Conservation (phyloP, 1,284 basidiomycete species). For the Cutaneotrichosporon cyanovorans region DNA sequence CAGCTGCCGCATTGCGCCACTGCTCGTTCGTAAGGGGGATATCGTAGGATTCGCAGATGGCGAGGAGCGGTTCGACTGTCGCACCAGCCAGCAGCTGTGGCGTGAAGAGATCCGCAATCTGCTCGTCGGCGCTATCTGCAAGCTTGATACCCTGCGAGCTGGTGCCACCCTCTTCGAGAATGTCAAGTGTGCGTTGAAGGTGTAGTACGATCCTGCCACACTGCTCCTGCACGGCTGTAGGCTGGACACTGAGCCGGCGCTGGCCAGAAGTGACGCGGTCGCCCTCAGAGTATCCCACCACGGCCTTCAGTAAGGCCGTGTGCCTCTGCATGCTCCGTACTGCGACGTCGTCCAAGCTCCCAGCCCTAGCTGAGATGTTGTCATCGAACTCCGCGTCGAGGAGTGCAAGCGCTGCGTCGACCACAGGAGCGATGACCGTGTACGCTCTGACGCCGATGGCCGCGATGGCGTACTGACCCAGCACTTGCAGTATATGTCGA, state of each 20-base stretch:
- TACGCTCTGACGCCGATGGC: background rate
- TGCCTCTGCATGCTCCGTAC: background rate
- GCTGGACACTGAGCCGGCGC: background rate
- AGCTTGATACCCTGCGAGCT: background rate
- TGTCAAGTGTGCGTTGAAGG: background rate
- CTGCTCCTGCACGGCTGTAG: background rate
- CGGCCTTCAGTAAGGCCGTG: background rate
- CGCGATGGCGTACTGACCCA: too few species aligned
- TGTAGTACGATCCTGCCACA: background rate
- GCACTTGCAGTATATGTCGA: too few species aligned
- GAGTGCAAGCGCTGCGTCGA: background rate
- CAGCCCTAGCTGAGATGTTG: background rate
- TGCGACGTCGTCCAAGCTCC: background rate
- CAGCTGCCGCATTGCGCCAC: background rate
- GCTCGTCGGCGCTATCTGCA: background rate
- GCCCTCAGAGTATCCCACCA: too few species aligned
- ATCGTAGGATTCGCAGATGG: background rate
- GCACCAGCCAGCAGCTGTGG: background rate
- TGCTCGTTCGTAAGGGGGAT: constrained; percentile 1
- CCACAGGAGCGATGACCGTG: background rate
- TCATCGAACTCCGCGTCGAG: background rate
- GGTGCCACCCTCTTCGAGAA: background rate
- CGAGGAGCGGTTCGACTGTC: background rate
- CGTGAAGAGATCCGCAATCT: constrained; percentile 1
- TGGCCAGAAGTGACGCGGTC: background rate